These are phyloP conservation scores for Suhomyces sp. DNA, from an alignment of 805 yeast species.

Conservation along the genomic window DNA sequence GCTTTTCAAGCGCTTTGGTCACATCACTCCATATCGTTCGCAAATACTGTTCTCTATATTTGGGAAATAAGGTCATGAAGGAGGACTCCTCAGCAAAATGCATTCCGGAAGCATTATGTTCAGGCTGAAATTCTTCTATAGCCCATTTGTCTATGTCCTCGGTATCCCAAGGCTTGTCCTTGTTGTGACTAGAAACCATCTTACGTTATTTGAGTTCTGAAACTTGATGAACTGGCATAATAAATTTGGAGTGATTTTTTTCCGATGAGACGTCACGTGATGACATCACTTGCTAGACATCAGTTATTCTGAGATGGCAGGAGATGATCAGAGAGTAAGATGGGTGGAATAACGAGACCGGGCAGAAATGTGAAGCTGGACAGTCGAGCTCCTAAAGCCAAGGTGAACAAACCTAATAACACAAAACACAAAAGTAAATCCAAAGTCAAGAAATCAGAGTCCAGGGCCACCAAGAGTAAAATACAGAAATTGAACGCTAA, in stretches of 20 bases:
- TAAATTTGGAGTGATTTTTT: background rate
- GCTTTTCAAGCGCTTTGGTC: constrained; percentile 69
- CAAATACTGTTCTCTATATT: constrained; percentile 88
- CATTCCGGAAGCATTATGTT: constrained; percentile 80
- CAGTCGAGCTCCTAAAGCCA: background rate
- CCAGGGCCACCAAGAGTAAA: constrained; percentile 9
- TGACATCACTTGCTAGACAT: background rate
- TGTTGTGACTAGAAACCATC: constrained; percentile 92
- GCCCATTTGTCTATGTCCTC: constrained; percentile 93
- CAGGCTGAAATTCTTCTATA: constrained; percentile 82
- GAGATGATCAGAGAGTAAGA: background rate
- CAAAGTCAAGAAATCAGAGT: constrained; percentile 6
- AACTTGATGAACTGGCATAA: background rate
- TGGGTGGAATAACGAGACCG: background rate
- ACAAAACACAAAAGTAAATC: background rate
- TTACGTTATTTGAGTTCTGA: constrained; percentile 4
- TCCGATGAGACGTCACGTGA: background rate
- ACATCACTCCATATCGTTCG: constrained; percentile 93
- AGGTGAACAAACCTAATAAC: background rate
- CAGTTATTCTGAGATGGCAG: background rate
- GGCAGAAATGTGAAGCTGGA: background rate
- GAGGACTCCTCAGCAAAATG: constrained; percentile 96
- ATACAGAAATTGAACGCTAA: constrained; percentile 34
- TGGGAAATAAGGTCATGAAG: constrained; percentile 92
- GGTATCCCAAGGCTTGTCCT: constrained; percentile 98